Conservation (phyloP, 2,329 filamentous ascomycete genomes). For the Penicillium sclerotigenum region DNA sequence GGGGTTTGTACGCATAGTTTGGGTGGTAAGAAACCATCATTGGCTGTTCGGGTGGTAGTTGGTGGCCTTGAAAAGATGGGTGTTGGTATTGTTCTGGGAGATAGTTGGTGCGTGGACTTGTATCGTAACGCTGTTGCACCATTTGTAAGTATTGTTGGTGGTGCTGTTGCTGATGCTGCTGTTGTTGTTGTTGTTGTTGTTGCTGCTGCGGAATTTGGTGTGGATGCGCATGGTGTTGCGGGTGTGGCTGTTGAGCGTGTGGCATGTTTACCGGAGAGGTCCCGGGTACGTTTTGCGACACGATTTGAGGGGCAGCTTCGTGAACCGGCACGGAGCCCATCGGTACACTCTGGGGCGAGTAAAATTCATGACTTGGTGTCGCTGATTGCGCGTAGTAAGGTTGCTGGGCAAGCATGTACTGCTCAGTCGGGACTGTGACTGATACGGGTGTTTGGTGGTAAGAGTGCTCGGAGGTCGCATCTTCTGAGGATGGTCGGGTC, state of each 20-base stretch:
- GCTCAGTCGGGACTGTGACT: slow-evolving; percentile 33
- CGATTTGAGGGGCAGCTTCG: slow-evolving; percentile 29
- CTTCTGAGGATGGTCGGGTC: slow-evolving; percentile 37
- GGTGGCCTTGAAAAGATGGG: slow-evolving; percentile 27
- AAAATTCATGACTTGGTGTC: slow-evolving; percentile 38
- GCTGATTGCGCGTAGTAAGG: slow-evolving; percentile 34
- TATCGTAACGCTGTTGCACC: slow-evolving; percentile 34
- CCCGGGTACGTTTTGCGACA: slow-evolving; percentile 31
- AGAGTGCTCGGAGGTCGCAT: slow-evolving; percentile 37
- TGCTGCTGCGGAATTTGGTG: slow-evolving; percentile 23
- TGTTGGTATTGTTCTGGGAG: slow-evolving; percentile 33
- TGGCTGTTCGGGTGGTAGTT: slow-evolving; percentile 30
- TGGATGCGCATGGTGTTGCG: slow-evolving; percentile 27
- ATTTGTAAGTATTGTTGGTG: slow-evolving; percentile 29
- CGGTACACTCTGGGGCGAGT: slow-evolving; percentile 33
- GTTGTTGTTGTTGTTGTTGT: slow-evolving; percentile 28
- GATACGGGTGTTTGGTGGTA: slow-evolving; percentile 29
- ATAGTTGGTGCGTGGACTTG: slow-evolving; percentile 30
- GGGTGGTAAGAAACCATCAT: slow-evolving; percentile 35
- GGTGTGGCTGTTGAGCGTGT: slow-evolving; percentile 25
- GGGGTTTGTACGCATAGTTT: slow-evolving; percentile 35
- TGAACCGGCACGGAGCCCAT: slow-evolving; percentile 33
- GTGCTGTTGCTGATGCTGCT: slow-evolving; percentile 25
- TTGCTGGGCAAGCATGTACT: slow-evolving; percentile 38
- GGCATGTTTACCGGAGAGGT: slow-evolving; percentile 30